Percentiles rank a stretch among this genome's conserved stretches.
These are phyloP conservation scores for Ophidiomyces ophidiicola DNA, from an alignment of 2,329 filamentous ascomycete genomes.

Conservation along the genomic window DNA sequence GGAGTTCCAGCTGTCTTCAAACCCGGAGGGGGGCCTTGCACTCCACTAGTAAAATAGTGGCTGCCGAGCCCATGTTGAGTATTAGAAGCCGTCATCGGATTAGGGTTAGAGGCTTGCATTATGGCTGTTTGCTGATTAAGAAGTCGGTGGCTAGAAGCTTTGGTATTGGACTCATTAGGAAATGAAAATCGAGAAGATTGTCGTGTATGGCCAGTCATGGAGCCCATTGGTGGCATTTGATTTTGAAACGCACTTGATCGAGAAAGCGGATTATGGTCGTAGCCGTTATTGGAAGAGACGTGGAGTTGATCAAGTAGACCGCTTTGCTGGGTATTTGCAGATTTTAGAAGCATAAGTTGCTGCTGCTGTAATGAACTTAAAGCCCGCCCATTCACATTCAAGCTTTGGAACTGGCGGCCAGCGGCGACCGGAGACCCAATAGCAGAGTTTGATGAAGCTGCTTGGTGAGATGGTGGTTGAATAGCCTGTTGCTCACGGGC, in stretches of 20 bases:
- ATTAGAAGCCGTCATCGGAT: slow-evolving; percentile 28
- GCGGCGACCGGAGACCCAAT: slow-evolving; percentile 33
- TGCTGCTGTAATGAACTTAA: slow-evolving; percentile 72
- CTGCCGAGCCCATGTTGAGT: slow-evolving; percentile 38
- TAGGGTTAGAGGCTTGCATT: slow-evolving; percentile 30
- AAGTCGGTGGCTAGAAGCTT: slow-evolving; percentile 49
- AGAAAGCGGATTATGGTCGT: slow-evolving; percentile 34
- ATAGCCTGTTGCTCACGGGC: slow-evolving; percentile 52
- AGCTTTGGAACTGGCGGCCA: slow-evolving; percentile 37
- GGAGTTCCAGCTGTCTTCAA: slow-evolving; percentile 91
- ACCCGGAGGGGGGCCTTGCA: slow-evolving; percentile 86
- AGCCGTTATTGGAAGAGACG: slow-evolving; percentile 22
- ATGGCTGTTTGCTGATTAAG: slow-evolving; percentile 39
- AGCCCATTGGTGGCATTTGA: slow-evolving; percentile 39
- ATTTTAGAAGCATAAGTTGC: slow-evolving; percentile 55
- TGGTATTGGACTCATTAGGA: slow-evolving; percentile 51
- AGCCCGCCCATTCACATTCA: slow-evolving; percentile 55
- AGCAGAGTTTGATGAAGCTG: slow-evolving; percentile 33
- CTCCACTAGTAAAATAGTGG: slow-evolving; percentile 70
- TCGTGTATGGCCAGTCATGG: slow-evolving; percentile 59
- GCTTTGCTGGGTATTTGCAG: slow-evolving; percentile 47
- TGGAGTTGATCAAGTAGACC: slow-evolving; percentile 39
- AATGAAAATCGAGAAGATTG: slow-evolving; percentile 84
- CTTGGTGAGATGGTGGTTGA: slow-evolving; percentile 65
- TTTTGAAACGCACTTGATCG: slow-evolving; percentile 36